Percentiles rank a stretch among this genome's conserved stretches.
Evolutionary conservation across 2,329 filamentous ascomycete genomes (phyloP).

Genomic region (Fusarium circinatum): DNA sequence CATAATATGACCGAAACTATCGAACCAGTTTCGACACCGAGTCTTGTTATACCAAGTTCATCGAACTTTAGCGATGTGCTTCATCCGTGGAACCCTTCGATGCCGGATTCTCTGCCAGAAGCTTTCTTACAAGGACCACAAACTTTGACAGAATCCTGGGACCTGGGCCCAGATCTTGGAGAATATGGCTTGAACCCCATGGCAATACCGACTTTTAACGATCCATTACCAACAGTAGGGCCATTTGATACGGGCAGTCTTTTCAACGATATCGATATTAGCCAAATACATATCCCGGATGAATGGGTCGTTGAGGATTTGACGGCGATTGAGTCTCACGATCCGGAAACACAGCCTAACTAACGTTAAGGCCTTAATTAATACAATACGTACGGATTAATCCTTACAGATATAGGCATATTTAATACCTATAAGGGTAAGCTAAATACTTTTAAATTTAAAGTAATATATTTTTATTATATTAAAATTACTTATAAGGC

Average conservation of each 20-base stretch:
- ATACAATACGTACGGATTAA: too few relatives aligned
- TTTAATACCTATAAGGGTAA: too few relatives aligned
- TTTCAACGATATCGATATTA: background rate
- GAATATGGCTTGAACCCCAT: background rate
- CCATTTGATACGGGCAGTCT: background rate
- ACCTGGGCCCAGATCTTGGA: background rate
- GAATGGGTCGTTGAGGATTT: background rate
- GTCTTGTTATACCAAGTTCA: background rate
- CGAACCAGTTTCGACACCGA: background rate
- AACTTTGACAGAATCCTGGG: background rate
- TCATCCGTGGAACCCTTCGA: background rate
- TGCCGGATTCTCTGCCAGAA: background rate
- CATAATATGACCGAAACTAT: background rate
- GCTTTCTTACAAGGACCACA: rapidly evolving
- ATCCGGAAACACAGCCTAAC: background rate
- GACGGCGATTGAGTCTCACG: too few relatives aligned
- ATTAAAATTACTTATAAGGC: too few relatives aligned
- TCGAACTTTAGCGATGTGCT: background rate
- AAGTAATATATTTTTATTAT: too few relatives aligned
- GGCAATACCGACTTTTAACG: background rate
- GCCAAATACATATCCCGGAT: background rate
- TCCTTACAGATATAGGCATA: too few relatives aligned
- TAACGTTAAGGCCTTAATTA: background rate
- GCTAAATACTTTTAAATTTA: too few relatives aligned
- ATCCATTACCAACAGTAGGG: background rate